Base-by-base conservation (phyloP, 805 yeast species). In the Candida pini region DNA sequence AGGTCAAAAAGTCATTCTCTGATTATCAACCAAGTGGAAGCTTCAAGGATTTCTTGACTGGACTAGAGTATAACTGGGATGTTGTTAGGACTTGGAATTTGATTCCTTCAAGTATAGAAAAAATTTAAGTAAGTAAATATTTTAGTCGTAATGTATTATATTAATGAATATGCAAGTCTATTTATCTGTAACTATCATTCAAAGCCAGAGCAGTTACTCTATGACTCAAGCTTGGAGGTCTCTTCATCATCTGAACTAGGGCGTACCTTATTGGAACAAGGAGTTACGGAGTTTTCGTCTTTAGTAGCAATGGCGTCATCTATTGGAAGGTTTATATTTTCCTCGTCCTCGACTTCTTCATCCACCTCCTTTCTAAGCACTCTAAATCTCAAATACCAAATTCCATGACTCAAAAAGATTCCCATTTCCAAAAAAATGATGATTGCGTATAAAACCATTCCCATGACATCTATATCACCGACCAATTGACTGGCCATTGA, bases 361-460 rank as follows among this genome's bases (percentile, higher is more conserved):
- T 38, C 42, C 2, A 3, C 14, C 30, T 37, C 49, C 24, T 49
- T 49, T 12, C 32, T 25, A 8, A 43, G 23, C 15, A 43, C 43
- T 34, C 56, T 51, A 40, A 71, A 64, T 40, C 80, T 51, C 17
- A 76, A 39, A 47, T 67, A 64, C 96, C 96, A 88, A 6, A 83
- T 63, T 4, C 69, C 49, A 38, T 88, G 96, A 33, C 89, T 77
- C 0, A 61, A 17, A 48, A 80, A 79, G 6, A 90, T 79, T 0
- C 97, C 97, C 1, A 77, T 30, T 53, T 90, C 97, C 62, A 88
- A 53, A 0, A 60, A 81, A 7, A 87, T 71, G 17, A 89, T 87
- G 20, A 87, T 65, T 7, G 78, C 73, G 54, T 88, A 90, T 26
- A 88, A 65, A 0, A 83, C 68, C 53, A 85, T 71, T 27, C 96